Base-by-base conservation (phyloP, 345 rosid genomes). In the Kernera saxatilis region DNA sequence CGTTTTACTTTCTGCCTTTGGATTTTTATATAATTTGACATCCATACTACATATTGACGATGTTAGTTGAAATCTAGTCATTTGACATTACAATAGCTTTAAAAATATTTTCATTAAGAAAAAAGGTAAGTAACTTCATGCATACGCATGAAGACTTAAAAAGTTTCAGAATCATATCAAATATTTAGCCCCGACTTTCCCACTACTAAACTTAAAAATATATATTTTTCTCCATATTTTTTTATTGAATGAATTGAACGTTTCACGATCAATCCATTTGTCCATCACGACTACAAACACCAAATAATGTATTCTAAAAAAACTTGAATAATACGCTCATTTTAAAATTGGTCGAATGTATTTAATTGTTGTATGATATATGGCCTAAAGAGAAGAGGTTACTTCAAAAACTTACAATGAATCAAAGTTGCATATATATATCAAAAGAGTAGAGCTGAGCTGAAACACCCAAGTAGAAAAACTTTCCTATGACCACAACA, bases 1-100 rank as follows among this genome's bases (percentile, higher is more conserved):
- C 35, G 2, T 21, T 48, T 4, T 27, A 46, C 72, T 37, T 65
- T 57, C 21, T 73, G 72, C 77, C 52, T 57, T 66, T n/a, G n/a
- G 36, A 19, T 18, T 44, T 72, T 54, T 8, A 45, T 64, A 71
- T 71, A 72, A 56, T 45, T 55, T 64, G 65, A 73, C 77, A 54
- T 55, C 30, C 41, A 55, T 72, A 19, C 52, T 37, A 48, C 60
- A 37, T 39, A 32, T 67, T 58, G 48, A 60, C 48, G 18, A 48
- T 48, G 7, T 40, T 33, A 74, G 78, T 74, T 67, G 73, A 41
- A 43, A 61, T 68, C 73, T 67, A 74, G 73, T 74, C 73, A 74
- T 68, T 68, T 52, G 25, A 60, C 78, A 67, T 51, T 50, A 32
- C 55, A 50, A 10, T 25, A 36, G 26, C 32, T 9, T 33, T 3